Percentiles rank a stretch among this genome's conserved stretches.
These are phyloP conservation scores for Phalaenopsis equestris DNA, from an alignment of 106 monocot genomes.

Conservation along the genomic window DNA sequence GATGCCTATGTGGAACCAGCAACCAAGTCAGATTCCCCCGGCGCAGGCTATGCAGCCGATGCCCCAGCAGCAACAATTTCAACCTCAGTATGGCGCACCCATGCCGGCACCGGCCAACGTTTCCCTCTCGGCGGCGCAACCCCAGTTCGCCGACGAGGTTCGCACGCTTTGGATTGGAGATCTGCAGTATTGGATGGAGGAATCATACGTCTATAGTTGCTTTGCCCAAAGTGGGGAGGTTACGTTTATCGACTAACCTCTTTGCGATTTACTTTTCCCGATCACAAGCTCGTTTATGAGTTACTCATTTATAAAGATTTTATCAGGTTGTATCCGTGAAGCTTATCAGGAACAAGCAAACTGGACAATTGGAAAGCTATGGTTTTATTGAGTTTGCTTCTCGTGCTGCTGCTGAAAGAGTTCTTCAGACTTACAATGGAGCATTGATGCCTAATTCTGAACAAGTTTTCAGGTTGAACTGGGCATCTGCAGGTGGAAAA, in stretches of 20 bases:
- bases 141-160: constrained; percentile 33
- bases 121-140: neutral
- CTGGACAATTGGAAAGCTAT: constrained; percentile 64
- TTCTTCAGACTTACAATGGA: constrained; percentile 66
- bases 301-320: neutral
- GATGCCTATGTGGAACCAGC: constrained; percentile 6
- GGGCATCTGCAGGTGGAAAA: constrained; percentile 54
- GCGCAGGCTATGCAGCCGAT: constrained; percentile 8
- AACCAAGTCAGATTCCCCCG: constrained; percentile 4
- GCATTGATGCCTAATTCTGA: constrained; percentile 67
- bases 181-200: constrained; percentile 89
- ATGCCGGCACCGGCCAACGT: neutral
- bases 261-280: neutral
- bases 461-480: constrained; percentile 62
- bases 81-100: constrained; percentile 16
- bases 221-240: constrained; percentile 57
- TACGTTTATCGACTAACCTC: neutral
- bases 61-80: constrained; percentile 2
- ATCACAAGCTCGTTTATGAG: neutral
- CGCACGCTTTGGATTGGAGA: constrained; percentile 79
- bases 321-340: constrained; percentile 49
- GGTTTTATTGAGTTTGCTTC: constrained; percentile 68
- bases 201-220: constrained; percentile 47
- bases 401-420: constrained; percentile 48
- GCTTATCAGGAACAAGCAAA: constrained; percentile 66